A percentile compares a stretch with the other conserved stretches of the same genome.
These are phyloP conservation scores for Gliomastix tumulicola DNA, from an alignment of 2,329 filamentous ascomycete genomes.

Conservation along the genomic window DNA sequence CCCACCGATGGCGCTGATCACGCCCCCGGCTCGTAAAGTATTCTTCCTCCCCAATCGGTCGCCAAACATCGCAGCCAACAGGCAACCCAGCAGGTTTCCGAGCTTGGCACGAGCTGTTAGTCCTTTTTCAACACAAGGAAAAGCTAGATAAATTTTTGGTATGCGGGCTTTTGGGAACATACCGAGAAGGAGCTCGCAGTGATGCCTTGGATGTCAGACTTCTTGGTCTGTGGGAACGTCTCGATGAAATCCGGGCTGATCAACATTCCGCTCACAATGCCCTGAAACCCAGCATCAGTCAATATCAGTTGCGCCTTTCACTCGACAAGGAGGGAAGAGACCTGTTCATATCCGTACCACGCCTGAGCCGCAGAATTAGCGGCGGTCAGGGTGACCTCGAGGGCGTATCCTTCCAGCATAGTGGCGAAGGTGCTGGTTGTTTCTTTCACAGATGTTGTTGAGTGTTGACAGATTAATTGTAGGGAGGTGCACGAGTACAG, in stretches of 20 bases:
- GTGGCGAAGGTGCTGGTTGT: too few relatives aligned
- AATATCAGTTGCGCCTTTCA: not conserved
- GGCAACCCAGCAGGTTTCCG: conserved; percentile 1
- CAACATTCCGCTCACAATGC: conserved; percentile 1
- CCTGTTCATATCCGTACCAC: conserved; percentile 3
- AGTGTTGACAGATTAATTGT: too few relatives aligned
- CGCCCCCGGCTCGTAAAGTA: not conserved
- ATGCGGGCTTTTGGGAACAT: not conserved
- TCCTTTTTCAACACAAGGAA: not conserved
- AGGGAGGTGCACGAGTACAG: too few relatives aligned
- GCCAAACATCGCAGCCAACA: conserved; percentile 1
- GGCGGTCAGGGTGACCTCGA: conserved; percentile 1
- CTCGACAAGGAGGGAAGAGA: not conserved
- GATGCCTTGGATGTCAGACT: conserved; percentile 1
- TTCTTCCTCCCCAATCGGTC: conserved; percentile 1
- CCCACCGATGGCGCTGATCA: not conserved
- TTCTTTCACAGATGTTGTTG: too few relatives aligned
- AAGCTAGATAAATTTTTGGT: not conserved
- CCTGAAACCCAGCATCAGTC: not conserved
- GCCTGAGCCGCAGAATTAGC: conserved; percentile 2
- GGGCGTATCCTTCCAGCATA: not conserved
- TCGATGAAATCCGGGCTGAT: conserved; percentile 3
- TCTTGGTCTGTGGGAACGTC: conserved; percentile 1
- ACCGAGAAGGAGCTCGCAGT: conserved; percentile 3
- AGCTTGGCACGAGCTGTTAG: too few relatives aligned